These are phyloP conservation scores for Zasmidium angulare DNA, from an alignment of 2,329 filamentous ascomycete species.

Conservation along the genomic window DNA sequence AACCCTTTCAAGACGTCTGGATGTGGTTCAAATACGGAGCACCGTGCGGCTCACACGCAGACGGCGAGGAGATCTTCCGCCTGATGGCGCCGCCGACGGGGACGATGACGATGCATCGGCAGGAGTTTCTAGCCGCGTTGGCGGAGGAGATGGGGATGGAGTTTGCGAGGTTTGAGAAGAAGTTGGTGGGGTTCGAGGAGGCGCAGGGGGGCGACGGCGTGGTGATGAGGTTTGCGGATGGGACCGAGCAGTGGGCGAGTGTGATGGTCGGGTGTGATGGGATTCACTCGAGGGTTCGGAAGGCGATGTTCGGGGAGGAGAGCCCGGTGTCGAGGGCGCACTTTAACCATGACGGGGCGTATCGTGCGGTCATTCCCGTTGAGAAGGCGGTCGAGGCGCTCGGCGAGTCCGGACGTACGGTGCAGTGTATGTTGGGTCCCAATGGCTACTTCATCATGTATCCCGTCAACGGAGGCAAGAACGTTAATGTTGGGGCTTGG, in stretches of 20 bases:
- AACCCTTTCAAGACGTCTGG: constrained; percentile 38
- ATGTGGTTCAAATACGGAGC: constrained; percentile 43
- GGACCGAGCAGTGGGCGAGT: constrained; percentile 43
- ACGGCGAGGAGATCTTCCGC: constrained; percentile 30
- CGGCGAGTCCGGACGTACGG: constrained; percentile 26
- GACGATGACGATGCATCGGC: constrained; percentile 37
- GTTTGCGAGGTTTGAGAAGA: constrained; percentile 21
- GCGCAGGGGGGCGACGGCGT: constrained; percentile 26
- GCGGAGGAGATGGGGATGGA: constrained; percentile 39
- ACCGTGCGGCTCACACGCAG: constrained; percentile 14
- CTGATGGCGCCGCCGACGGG: constrained; percentile 30
- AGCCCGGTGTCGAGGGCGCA: constrained; percentile 46
- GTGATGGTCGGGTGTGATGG: constrained; percentile 64
- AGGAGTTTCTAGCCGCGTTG: constrained; percentile 43
- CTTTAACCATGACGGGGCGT: constrained; percentile 61
- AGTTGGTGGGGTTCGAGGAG: constrained; percentile 10
- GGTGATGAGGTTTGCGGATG: constrained; percentile 45
- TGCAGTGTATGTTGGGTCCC: constrained; percentile 45
- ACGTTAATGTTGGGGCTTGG: constrained; percentile 58
- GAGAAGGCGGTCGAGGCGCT: constrained; percentile 43
- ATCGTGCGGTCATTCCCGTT: constrained; percentile 62
- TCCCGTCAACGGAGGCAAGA: constrained; percentile 56
- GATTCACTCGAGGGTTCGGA: constrained; percentile 58
- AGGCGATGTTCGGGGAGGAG: constrained; percentile 52
- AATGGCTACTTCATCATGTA: constrained; percentile 62